A percentile compares a stretch with the other conserved stretches of the same genome.
These are phyloP conservation scores for Solanum pimpinellifolium DNA, from an alignment of 257 asterid species.

Conservation along the genomic window DNA sequence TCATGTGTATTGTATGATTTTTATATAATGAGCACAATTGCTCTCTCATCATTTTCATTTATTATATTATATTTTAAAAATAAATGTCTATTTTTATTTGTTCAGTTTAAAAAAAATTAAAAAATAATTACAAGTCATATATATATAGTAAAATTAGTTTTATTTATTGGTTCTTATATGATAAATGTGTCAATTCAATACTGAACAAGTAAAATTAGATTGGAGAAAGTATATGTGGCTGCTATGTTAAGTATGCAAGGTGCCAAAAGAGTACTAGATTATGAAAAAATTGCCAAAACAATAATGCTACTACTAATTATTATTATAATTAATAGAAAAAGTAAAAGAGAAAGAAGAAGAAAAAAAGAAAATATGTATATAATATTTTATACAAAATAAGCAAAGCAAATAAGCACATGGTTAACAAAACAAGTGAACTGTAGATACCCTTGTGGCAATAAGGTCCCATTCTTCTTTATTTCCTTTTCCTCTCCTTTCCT, in stretches of 20 bases:
- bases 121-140: no score
- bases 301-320: neutral
- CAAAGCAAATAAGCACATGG: slow-evolving; percentile 5
- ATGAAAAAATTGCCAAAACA: neutral
- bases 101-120: no score
- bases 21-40: neutral
- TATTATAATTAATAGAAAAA: neutral
- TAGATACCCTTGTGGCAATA: slow-evolving; percentile 4
- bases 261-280: neutral
- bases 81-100: no score
- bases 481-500: neutral
- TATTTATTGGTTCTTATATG: no score
- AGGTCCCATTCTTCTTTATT: slow-evolving; percentile 13
- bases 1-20: neutral
- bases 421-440: slow-evolving; percentile 10
- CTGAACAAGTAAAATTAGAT: no score
- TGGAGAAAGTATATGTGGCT: neutral
- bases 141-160: no score
- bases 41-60: no score
- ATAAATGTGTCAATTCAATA: no score
- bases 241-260: neutral
- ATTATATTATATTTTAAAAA: no score
- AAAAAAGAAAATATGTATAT: neutral
- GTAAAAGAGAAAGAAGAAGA: neutral
- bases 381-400: neutral